These are phyloP conservation scores for Epichloe gansuensis DNA, from an alignment of 2,329 filamentous ascomycete genomes.

Conservation along the genomic window DNA sequence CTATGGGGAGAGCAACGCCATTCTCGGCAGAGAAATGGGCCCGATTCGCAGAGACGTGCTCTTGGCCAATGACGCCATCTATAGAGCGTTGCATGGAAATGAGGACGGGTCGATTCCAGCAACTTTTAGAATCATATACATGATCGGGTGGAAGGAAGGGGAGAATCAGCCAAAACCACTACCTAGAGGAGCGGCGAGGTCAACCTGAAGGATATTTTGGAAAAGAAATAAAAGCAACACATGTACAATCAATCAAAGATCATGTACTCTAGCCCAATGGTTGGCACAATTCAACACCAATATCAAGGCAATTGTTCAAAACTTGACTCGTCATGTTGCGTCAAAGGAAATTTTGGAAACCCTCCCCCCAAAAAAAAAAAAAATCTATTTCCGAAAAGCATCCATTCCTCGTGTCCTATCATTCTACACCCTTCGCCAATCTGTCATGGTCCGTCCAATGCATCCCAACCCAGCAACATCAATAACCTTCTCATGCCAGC, in stretches of 20 bases:
- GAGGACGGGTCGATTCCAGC: constrained; percentile 67
- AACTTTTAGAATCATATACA: constrained; percentile 91
- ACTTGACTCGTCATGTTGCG: background rate
- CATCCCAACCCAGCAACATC: constrained; percentile 85
- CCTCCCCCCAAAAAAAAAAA: no score
- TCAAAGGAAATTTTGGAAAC: background rate
- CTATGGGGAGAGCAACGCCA: constrained; percentile 91
- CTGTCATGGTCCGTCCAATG: constrained; percentile 90
- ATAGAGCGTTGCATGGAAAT: constrained; percentile 76
- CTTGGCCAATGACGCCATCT: constrained; percentile 79
- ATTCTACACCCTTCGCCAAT: constrained; percentile 62
- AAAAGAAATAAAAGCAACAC: constrained; percentile 27
- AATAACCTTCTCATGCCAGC: constrained; percentile 98
- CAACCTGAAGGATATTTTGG: constrained; percentile 72
- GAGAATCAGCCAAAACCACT: constrained; percentile 68
- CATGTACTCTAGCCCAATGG: background rate
- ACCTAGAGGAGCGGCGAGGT: constrained; percentile 69
- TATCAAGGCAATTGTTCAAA: background rate
- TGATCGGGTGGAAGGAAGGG: constrained; percentile 96
- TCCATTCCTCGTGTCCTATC: background rate
- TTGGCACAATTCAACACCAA: background rate
- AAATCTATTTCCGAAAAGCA: background rate
- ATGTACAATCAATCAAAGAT: background rate
- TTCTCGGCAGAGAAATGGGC: constrained; percentile 72
- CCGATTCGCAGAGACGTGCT: constrained; percentile 71